Evolutionary conservation across 805 yeast genomes (phyloP).

Genomic region (Lachancea nothofagi): DNA sequence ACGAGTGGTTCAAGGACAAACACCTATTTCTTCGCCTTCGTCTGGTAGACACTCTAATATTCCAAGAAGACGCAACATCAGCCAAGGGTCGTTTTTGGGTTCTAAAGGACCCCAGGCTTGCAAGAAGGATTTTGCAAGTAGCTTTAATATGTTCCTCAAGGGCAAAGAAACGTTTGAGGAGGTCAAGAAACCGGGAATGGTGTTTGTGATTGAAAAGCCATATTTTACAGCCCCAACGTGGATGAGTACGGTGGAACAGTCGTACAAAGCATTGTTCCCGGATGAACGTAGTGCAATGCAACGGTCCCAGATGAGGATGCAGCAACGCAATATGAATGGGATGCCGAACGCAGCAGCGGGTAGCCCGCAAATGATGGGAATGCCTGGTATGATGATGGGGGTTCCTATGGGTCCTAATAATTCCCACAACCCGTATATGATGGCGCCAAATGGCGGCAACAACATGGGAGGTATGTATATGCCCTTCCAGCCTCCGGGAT

Average conservation of each 20-base stretch:
- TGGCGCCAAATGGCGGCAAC: conserved; percentile 14
- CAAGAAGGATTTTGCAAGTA: conserved; percentile 35
- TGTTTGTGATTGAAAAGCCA: conserved; percentile 51
- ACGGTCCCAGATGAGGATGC: conserved; percentile 28
- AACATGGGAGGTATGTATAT: conserved; percentile 32
- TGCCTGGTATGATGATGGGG: conserved; percentile 29
- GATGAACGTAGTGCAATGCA: conserved; percentile 31
- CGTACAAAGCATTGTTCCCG: conserved; percentile 50
- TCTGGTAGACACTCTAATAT: conserved; percentile 15
- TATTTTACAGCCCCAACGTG: conserved; percentile 75
- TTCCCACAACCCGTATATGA: conserved; percentile 25
- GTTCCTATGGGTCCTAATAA: conserved; percentile 27
- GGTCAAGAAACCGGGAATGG: conserved; percentile 20
- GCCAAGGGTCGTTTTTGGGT: conserved; percentile 36
- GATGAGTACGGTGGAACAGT: conserved; percentile 53
- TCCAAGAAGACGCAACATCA: conserved; percentile 23
- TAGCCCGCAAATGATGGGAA: conserved; percentile 22
- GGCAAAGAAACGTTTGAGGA: conserved; percentile 36
- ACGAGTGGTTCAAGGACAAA: conserved; percentile 25
- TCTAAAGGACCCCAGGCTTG: conserved; percentile 31
- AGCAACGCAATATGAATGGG: conserved; percentile 30
- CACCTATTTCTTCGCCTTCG: conserved; percentile 21
- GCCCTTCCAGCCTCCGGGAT: conserved; percentile 34
- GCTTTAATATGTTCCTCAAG: conserved; percentile 50
- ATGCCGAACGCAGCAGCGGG: conserved; percentile 25